phyloP scores from a whole-genome alignment of 108 stramenopile genomes.

The Cyclotella atomus region DNA sequence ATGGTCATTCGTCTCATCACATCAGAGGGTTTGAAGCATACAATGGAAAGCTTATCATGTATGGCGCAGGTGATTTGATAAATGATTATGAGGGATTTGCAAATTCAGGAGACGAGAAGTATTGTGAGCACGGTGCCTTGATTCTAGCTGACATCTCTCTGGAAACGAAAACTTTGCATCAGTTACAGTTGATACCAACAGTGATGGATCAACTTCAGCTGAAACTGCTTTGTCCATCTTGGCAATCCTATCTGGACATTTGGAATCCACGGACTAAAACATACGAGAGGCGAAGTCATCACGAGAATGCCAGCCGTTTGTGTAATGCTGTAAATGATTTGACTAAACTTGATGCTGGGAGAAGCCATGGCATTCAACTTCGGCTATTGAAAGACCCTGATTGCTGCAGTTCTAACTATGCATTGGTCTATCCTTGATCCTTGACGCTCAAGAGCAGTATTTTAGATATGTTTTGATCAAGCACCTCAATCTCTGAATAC shows the following conservation, averaged over 20 bases:
- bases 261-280: background rate
- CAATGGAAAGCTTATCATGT: constrained; percentile 36
- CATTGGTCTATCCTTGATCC: too few species aligned
- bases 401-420: too few species aligned
- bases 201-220: constrained; percentile 28
- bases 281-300: background rate
- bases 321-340: background rate
- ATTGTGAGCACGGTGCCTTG: constrained; percentile 9
- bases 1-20: constrained; percentile 43
- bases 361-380: background rate
- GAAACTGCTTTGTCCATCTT: background rate
- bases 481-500: too few species aligned
- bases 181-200: constrained; percentile 13
- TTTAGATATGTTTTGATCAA: too few species aligned
- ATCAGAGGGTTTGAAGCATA: constrained; percentile 33
- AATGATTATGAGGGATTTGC: constrained; percentile 45
- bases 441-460: too few species aligned
- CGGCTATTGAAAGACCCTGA: background rate
- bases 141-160: constrained; percentile 9
- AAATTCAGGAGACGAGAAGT: constrained; percentile 28
- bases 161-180: constrained; percentile 1
- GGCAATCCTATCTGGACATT: background rate
- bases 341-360: background rate
- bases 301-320: background rate
- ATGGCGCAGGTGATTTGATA: constrained; percentile 36